Base-by-base conservation (phyloP, 1,284 basidiomycete genomes). In the Hypsizygus ulmarius region DNA sequence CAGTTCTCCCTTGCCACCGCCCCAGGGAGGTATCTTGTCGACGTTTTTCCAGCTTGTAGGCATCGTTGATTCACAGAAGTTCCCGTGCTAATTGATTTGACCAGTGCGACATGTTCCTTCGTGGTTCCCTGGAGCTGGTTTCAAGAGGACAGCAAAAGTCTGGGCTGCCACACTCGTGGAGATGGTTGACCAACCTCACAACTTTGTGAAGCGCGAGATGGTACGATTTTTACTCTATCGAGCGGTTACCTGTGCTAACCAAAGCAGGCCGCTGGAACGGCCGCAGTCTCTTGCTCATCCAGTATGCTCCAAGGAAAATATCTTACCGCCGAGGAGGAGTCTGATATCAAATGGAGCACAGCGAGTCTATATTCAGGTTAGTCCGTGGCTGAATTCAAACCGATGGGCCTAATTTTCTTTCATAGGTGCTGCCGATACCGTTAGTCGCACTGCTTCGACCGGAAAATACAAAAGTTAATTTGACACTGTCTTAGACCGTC, bases 71-170 rank as follows among this genome's bases (percentile, higher is more conserved):
- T 21, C n/a, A 25, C 35, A 41, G 39, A 37, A 11, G 19, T 18
- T 39, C 34, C 35, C 27, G n/a, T 43, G n/a, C 21, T 21, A 14
- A 49, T 48, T 14, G 47, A 27, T 38, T 34, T 43, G 45, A 11
- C 47, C 21, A 84, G 83, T 86, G 59, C 71, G 72, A 40, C 68
- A 82, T 53, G 56, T 85, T 39, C 83, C 83, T 9, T 62, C 68
- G 7, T 86, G 84, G 83, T 71, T 84, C 53, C 84, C 83, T 18
- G 83, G 84, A 19, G 78, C 81, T 10, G 67, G 66, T 8, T 87
- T 84, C 68, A 77, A 78, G 57, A 66, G 56, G 47, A 74, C 66
- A 48, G 82, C 82, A 0, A 68, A 67, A 39, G 62, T 66, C 41
- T 82, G 80, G 75, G 68, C 70, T 15, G 61, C 61, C 2, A 79